Conservation (phyloP, 1,139 yeast species). For the Suhomyces terraborum region DNA sequence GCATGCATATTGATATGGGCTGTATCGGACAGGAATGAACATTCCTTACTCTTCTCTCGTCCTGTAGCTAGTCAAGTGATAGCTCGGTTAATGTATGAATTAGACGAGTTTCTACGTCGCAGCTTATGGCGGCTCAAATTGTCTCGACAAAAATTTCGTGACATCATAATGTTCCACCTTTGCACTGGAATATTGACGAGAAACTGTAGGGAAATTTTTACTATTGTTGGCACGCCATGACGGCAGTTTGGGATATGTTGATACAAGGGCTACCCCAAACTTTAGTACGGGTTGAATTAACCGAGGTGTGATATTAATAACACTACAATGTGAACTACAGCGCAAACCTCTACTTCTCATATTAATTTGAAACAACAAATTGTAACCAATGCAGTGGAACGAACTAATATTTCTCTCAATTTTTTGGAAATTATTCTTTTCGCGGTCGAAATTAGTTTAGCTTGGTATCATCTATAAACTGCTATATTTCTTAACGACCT, state of each 20-base stretch:
- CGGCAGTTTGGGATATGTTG: background rate
- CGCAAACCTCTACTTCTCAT: too few species aligned
- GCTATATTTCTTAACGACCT: background rate
- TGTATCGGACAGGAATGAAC: slow-evolving; percentile 5
- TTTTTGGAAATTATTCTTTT: too few species aligned
- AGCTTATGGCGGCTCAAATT: slow-evolving; percentile 1
- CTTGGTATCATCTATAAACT: background rate
- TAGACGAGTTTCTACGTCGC: slow-evolving; percentile 3
- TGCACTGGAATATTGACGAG: slow-evolving; percentile 3
- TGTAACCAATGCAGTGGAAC: too few species aligned
- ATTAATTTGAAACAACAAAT: too few species aligned
- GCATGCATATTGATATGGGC: background rate
- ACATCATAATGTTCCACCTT: background rate
- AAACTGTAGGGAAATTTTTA: background rate
- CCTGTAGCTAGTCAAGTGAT: background rate
- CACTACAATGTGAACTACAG: too few species aligned
- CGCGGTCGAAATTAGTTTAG: background rate
- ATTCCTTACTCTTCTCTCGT: background rate
- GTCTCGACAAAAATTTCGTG: slow-evolving; percentile 1
- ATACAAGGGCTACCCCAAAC: background rate
- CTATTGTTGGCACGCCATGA: slow-evolving; percentile 2
- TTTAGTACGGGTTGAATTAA: background rate
- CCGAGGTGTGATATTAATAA: too few species aligned
- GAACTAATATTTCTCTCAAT: too few species aligned
- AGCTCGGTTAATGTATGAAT: background rate